Conservation (phyloP, 225 moss, liverwort and hornwort species). For the Ulota crispa region DNA sequence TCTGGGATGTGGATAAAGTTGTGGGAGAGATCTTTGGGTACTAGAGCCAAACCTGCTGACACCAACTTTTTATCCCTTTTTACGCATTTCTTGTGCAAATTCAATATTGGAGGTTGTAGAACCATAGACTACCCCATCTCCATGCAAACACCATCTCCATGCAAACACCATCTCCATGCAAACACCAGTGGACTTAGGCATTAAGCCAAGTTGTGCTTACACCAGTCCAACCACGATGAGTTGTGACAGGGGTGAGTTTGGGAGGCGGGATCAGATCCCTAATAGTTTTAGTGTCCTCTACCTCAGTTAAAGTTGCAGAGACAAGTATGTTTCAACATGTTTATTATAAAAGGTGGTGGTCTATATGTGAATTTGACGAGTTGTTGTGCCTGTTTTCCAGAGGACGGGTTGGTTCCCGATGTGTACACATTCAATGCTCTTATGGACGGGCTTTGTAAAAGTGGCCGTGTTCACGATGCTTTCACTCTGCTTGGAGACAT, state of each 20-base stretch:
- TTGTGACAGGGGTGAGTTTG: neutral
- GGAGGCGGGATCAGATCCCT: neutral
- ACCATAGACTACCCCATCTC: neutral
- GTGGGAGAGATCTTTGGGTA: neutral
- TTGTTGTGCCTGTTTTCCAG: conserved; percentile 34
- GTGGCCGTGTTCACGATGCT: conserved; percentile 41
- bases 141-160: neutral
- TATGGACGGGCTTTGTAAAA: conserved; percentile 53
- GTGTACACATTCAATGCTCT: conserved; percentile 53
- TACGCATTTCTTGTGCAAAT: neutral
- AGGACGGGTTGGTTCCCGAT: conserved; percentile 54
- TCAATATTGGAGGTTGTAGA: neutral
- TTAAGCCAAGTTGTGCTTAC: neutral
- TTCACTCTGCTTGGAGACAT: conserved; percentile 57
- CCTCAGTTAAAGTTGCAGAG: neutral
- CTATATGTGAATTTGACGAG: conserved; percentile 14
- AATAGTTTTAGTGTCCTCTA: neutral
- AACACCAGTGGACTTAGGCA: neutral
- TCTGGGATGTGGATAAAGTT: neutral
- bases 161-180: no score
- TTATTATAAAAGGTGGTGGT: neutral
- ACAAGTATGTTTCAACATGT: neutral
- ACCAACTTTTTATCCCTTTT: neutral
- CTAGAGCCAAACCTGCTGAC: neutral
- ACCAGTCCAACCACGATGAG: neutral